Evolutionary conservation across 1,284 basidiomycete genomes (phyloP).

Genomic region (Ustilago lituana): DNA sequence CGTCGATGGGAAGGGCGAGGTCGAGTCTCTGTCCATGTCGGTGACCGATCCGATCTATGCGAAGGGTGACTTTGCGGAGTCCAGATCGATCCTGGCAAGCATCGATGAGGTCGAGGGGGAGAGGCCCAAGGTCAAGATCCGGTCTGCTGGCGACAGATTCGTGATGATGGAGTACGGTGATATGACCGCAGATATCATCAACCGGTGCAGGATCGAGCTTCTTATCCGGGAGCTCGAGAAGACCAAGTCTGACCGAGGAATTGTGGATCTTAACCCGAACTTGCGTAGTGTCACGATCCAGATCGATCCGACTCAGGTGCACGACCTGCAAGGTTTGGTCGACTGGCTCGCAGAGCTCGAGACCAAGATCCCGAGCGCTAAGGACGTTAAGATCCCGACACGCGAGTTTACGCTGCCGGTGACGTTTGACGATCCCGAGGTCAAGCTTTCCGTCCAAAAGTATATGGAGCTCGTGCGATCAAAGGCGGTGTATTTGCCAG

Average conservation of each 20-base stretch:
- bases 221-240: constrained; percentile 66
- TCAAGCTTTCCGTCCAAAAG: constrained; percentile 71
- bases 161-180: constrained; percentile 35
- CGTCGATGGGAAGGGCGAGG: not conserved
- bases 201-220: constrained; percentile 71
- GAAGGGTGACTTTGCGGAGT: constrained; percentile 5
- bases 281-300: constrained; percentile 69
- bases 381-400: constrained; percentile 65
- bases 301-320: constrained; percentile 70
- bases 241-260: constrained; percentile 68
- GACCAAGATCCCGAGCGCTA: constrained; percentile 69
- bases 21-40: constrained; percentile 12
- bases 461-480: constrained; percentile 73
- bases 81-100: constrained; percentile 9
- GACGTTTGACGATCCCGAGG: constrained; percentile 75
- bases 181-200: constrained; percentile 49
- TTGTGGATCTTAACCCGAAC: constrained; percentile 23
- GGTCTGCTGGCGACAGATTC: constrained; percentile 29
- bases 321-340: constrained; percentile 69
- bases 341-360: constrained; percentile 69
- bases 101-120: constrained; percentile 13
- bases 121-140: constrained; percentile 20
- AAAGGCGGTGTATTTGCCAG: constrained; percentile 76
- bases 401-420: constrained; percentile 71
- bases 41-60: constrained; percentile 4